Percentiles rank a stretch among this genome's conserved stretches.
Conservation (phyloP, 2,329 filamentous ascomycete genomes). For the Aspergillus sp. region DNA sequence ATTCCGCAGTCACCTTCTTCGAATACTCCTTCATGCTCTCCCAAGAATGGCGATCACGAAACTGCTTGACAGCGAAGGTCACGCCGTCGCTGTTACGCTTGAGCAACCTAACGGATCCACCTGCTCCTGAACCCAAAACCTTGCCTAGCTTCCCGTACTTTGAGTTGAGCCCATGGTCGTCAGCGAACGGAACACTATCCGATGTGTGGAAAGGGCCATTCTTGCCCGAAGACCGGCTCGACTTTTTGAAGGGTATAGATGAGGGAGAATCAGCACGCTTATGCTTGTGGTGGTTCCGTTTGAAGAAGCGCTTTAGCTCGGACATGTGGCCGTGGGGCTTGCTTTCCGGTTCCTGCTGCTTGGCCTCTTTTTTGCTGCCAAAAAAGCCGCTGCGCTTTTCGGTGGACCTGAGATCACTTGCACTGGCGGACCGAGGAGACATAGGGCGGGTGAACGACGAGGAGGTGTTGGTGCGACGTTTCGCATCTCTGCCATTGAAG, state of each 20-base stretch:
- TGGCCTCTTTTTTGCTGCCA: conserved; percentile 55
- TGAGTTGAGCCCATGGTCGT: conserved; percentile 84
- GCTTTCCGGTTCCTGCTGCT: conserved; percentile 50
- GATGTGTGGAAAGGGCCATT: conserved; percentile 56
- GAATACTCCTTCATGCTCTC: conserved; percentile 94
- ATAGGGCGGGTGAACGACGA: conserved; percentile 48
- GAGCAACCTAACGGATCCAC: conserved; percentile 91
- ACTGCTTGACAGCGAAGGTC: conserved; percentile 97
- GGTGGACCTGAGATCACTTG: conserved; percentile 43
- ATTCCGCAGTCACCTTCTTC: conserved; percentile 97
- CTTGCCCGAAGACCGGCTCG: conserved; percentile 54
- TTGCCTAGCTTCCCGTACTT: conserved; percentile 97
- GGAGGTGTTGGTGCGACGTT: conserved; percentile 59
- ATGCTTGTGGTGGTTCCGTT: conserved; percentile 68
- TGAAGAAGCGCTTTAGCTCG: conserved; percentile 96
- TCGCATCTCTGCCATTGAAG: conserved; percentile 74
- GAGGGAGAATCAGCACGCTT: conserved; percentile 65
- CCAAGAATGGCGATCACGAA: conserved; percentile 85
- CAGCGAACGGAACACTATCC: conserved; percentile 75
- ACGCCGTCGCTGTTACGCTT: conserved; percentile 89
- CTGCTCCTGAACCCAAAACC: conserved; percentile 88
- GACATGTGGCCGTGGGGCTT: conserved; percentile 76
- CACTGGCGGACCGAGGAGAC: conserved; percentile 51
- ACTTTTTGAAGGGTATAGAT: conserved; percentile 58
- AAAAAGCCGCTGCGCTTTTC: conserved; percentile 59